These are phyloP conservation scores for Penicillium sp. DNA, from an alignment of 2,329 filamentous ascomycete species.

Conservation along the genomic window DNA sequence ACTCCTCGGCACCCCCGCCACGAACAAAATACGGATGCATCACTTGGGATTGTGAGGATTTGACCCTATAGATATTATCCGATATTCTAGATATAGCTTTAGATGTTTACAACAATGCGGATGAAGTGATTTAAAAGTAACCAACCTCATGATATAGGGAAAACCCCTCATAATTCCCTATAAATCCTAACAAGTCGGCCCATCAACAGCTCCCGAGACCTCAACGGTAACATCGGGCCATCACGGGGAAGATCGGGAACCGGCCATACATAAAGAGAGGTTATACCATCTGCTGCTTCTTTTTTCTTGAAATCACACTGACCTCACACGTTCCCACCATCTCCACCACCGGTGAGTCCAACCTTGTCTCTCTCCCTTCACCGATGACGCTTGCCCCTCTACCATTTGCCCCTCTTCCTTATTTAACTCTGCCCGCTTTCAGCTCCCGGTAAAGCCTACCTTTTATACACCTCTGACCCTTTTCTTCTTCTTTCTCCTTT, in stretches of 20 bases:
- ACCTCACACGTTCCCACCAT: slow-evolving; percentile 36
- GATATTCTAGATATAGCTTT: neutral
- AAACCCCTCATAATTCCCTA: neutral
- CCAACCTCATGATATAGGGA: neutral
- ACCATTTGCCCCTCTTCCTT: slow-evolving; percentile 20
- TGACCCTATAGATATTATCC: neutral
- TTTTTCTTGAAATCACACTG: slow-evolving; percentile 34
- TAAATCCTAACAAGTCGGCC: too few species aligned
- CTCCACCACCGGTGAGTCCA: slow-evolving; percentile 39
- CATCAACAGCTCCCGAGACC: neutral
- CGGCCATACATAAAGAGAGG: slow-evolving; percentile 5
- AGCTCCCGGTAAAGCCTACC: slow-evolving; percentile 17
- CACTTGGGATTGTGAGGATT: neutral
- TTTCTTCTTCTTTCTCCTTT: neutral
- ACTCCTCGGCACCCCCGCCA: slow-evolving; percentile 25
- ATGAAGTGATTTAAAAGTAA: neutral
- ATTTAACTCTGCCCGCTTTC: slow-evolving; percentile 26
- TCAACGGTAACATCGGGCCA: slow-evolving; percentile 11
- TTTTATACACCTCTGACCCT: neutral
- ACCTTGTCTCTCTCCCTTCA: slow-evolving; percentile 13
- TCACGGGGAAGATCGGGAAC: slow-evolving; percentile 16
- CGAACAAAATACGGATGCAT: slow-evolving; percentile 25
- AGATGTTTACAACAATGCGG: too few species aligned
- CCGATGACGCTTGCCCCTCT: slow-evolving; percentile 29
- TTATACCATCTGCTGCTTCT: neutral